Evolutionary conservation across 495 filamentous ascomycete genomes (phyloP).

Genomic region (Trichoderma erinaceum): DNA sequence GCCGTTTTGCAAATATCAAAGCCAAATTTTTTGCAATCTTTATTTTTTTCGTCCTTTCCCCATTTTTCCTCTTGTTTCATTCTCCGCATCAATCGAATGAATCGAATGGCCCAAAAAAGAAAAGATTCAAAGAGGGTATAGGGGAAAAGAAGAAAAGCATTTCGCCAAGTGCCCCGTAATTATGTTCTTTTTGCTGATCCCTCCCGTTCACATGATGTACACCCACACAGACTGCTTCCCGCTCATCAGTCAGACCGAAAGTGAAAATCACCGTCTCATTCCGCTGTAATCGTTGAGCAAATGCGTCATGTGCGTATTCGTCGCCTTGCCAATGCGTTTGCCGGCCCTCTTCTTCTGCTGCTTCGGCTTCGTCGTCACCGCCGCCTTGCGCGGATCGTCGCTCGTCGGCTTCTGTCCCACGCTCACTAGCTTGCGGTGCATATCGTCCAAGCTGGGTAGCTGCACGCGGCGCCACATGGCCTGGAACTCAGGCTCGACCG

Average conservation of each 20-base stretch:
- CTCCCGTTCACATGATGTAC: background rate
- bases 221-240: background rate
- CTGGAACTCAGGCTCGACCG: constrained; percentile 76
- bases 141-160: background rate
- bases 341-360: constrained; percentile 62
- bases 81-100: background rate
- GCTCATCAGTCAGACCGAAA: background rate
- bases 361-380: constrained; percentile 54
- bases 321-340: constrained; percentile 72
- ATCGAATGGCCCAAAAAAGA: no score
- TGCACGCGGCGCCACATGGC: constrained; percentile 74
- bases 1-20: background rate
- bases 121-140: background rate
- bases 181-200: background rate
- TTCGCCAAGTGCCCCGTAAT: background rate
- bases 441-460: constrained; percentile 65
- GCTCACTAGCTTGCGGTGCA: constrained; percentile 67
- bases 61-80: background rate
- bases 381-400: constrained; percentile 58
- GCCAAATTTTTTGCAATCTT: background rate
- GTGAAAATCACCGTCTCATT: constrained; percentile 30
- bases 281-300: constrained; percentile 80
- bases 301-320: constrained; percentile 87
- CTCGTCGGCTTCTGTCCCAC: constrained; percentile 73
- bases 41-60: background rate